Conservation (phyloP, 1,139 yeast genomes). For the Taphrina flavorubra region DNA sequence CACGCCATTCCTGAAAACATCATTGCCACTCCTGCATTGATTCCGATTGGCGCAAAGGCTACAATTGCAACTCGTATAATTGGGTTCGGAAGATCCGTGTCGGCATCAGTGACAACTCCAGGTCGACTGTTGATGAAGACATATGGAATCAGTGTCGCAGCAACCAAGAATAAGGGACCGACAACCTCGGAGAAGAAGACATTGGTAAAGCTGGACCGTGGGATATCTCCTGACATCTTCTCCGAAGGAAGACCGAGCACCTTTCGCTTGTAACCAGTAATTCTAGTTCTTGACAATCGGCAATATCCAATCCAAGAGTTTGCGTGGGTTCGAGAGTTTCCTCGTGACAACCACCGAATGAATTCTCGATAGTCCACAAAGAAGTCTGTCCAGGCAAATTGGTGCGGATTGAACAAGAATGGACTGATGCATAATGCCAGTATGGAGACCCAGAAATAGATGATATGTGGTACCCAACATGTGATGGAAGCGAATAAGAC, state of each 20-base stretch:
- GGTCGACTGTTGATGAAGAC: constrained; percentile 96
- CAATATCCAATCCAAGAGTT: constrained; percentile 99
- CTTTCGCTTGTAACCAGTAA: constrained; percentile 97
- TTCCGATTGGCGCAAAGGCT: constrained; percentile 87
- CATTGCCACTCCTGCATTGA: constrained; percentile 72
- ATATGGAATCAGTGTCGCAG: constrained; percentile 87
- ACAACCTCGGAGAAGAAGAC: constrained; percentile 83
- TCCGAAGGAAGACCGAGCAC: constrained; percentile 61
- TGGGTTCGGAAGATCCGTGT: constrained; percentile 68
- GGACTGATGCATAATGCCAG: constrained; percentile 92
- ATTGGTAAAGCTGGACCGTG: constrained; percentile 92
- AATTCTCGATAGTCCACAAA: constrained; percentile 98
- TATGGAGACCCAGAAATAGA: constrained; percentile 98
- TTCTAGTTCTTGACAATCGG: constrained; percentile 92
- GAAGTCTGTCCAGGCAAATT: constrained; percentile 98
- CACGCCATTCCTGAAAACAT: constrained; percentile 83
- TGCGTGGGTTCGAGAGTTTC: constrained; percentile 98
- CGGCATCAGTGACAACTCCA: constrained; percentile 56
- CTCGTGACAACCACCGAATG: constrained; percentile 98
- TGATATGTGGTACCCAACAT: constrained; percentile 95
- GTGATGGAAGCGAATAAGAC: constrained; percentile 88
- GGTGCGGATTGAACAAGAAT: constrained; percentile 96
- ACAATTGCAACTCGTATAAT: constrained; percentile 83
- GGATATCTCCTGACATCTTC: constrained; percentile 90
- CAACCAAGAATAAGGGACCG: constrained; percentile 84